Conservation (phyloP, 768 basidiomycete genomes). For the Tremella fuciformis region DNA sequence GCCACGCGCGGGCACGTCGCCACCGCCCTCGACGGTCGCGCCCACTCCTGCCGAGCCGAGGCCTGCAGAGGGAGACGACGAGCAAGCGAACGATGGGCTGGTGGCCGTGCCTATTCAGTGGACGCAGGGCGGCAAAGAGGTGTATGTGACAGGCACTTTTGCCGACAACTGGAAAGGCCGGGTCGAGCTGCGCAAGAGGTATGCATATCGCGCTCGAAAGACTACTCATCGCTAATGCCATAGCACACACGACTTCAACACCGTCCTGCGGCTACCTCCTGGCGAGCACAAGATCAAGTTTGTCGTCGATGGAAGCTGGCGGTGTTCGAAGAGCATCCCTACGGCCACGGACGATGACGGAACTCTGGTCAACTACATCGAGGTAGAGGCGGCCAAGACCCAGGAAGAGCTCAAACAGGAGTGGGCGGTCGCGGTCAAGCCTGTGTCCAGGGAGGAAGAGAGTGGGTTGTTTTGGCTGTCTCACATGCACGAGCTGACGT, state of each 20-base stretch:
- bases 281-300: conserved; percentile 94
- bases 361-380: conserved; percentile 88
- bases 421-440: conserved; percentile 42
- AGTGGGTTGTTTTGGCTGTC: conserved; percentile 20
- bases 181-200: conserved; percentile 51
- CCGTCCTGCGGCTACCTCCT: conserved; percentile 63
- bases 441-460: conserved; percentile 33
- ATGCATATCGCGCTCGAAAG: conserved; percentile 9
- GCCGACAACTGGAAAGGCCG: conserved; percentile 52
- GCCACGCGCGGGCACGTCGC: conserved; percentile 6
- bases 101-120: conserved; percentile 52
- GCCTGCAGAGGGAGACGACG: background rate
- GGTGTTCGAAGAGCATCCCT: conserved; percentile 60
- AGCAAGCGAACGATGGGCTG: conserved; percentile 29
- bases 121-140: conserved; percentile 52
- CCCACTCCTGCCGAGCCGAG: conserved; percentile 21
- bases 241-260: conserved; percentile 51
- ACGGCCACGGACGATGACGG: conserved; percentile 89
- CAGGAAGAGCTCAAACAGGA: conserved; percentile 43
- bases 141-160: conserved; percentile 53
- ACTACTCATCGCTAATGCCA: conserved; percentile 1
- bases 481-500: no score
- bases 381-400: conserved; percentile 57
- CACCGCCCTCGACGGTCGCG: conserved; percentile 28
- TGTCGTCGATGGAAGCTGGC: conserved; percentile 86